Conservation (phyloP, 176 grass and related monocot species). For the Luzula sylvatica region DNA sequence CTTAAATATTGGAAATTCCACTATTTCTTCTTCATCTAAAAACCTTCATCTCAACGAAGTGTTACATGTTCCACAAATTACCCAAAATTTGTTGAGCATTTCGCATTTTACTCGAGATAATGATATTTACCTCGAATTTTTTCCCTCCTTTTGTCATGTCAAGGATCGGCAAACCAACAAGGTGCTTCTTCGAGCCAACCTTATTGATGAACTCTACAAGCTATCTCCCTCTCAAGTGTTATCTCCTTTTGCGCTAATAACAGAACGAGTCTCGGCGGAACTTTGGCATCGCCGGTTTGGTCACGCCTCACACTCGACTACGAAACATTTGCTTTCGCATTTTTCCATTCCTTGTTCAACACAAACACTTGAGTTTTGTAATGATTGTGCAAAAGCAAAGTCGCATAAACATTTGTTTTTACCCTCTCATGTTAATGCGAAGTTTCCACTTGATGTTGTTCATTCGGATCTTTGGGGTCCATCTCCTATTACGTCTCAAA, state of each 20-base stretch:
- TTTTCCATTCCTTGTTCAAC: too few species aligned
- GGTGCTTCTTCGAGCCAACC: neutral
- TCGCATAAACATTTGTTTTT: neutral
- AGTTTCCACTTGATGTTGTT: neutral
- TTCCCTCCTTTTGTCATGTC: too few species aligned
- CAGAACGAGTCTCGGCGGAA: neutral
- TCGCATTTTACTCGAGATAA: too few species aligned
- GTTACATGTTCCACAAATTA: too few species aligned
- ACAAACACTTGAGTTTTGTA: neutral
- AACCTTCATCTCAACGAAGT: too few species aligned
- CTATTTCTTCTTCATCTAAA: too few species aligned
- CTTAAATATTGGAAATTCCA: too few species aligned
- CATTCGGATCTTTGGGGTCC: constrained; percentile 7
- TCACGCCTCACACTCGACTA: neutral
- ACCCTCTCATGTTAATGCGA: neutral
- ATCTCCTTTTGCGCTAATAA: too few species aligned
- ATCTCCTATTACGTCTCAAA: neutral
- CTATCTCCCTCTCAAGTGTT: neutral
- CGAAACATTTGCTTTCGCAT: too few species aligned
- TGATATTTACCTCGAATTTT: too few species aligned
- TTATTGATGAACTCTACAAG: neutral
- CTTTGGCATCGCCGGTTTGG: neutral
- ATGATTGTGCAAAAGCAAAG: neutral
- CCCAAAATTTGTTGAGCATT: too few species aligned
- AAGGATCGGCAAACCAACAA: neutral